Evolutionary conservation across 371 early-diverging fungal species (phyloP).

Genomic region (Astathelohania contejeani): DNA sequence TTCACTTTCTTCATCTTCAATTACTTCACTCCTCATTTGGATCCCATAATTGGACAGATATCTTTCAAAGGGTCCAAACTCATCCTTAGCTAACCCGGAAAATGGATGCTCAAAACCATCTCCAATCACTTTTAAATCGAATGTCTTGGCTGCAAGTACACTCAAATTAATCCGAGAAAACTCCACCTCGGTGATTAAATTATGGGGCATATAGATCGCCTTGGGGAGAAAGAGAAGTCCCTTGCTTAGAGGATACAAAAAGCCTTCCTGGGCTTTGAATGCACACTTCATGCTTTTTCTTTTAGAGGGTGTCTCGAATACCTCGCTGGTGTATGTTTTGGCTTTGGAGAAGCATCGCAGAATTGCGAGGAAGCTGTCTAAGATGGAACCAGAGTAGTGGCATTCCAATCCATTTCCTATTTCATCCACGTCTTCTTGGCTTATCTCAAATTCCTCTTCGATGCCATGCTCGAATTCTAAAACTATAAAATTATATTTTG

Average conservation of each 20-base stretch:
- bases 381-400: constrained; percentile 36
- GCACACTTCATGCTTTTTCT: constrained; percentile 41
- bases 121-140: constrained; percentile 48
- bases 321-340: constrained; percentile 9
- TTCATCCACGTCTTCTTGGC: constrained; percentile 1
- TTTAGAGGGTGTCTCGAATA: constrained; percentile 20
- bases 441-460: constrained; percentile 20
- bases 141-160: constrained; percentile 47
- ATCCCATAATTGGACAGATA: constrained; percentile 44
- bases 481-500: constrained; percentile 45
- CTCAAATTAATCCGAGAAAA: constrained; percentile 51
- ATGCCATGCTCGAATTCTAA: constrained; percentile 22
- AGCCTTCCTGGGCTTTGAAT: constrained; percentile 47
- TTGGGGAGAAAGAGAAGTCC: constrained; percentile 50
- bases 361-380: constrained; percentile 33
- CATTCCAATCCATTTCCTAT: not conserved
- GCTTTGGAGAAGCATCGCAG: constrained; percentile 22
- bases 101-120: constrained; percentile 40
- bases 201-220: constrained; percentile 31
- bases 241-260: constrained; percentile 39
- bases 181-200: constrained; percentile 41
- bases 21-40: constrained; percentile 43
- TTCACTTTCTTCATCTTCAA: constrained; percentile 31
- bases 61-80: constrained; percentile 44
- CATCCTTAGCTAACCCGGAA: constrained; percentile 45